Conservation (phyloP, 2,329 filamentous ascomycete species). For the Colletotrichum plurivorum region DNA sequence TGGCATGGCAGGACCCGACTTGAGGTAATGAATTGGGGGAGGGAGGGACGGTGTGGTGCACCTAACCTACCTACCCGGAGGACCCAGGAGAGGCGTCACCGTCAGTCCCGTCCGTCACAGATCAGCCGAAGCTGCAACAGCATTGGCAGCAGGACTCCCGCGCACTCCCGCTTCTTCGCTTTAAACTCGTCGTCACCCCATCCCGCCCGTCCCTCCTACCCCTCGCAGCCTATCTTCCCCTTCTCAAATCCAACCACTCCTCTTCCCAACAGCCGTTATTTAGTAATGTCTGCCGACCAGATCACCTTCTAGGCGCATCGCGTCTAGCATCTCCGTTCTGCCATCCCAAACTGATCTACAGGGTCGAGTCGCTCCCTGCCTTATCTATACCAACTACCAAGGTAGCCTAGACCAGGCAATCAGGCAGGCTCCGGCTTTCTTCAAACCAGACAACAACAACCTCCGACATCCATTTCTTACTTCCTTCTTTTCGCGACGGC, state of each 20-base stretch:
- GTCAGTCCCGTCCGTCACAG: conserved; percentile 32
- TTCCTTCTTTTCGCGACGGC: conserved; percentile 14
- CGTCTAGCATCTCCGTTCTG: conserved; percentile 40
- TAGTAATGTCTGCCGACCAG: conserved; percentile 41
- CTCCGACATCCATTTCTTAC: conserved; percentile 9
- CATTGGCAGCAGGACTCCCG: conserved; percentile 10
- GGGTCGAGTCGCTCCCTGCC: conserved; percentile 37
- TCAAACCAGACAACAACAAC: conserved; percentile 32
- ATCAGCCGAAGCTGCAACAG: conserved; percentile 37
- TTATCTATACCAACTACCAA: conserved; percentile 10
- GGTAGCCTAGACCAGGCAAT: neutral
- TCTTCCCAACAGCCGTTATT: conserved; percentile 20
- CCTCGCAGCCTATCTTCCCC: conserved; percentile 12
- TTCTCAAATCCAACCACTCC: conserved; percentile 15
- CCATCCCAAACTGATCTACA: conserved; percentile 36
- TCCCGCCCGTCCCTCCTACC: conserved; percentile 4
- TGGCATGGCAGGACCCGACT: neutral
- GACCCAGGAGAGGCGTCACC: conserved; percentile 34
- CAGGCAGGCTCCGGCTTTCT: conserved; percentile 31
- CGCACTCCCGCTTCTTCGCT: conserved; percentile 23
- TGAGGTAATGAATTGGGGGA: neutral
- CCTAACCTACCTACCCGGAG: neutral
- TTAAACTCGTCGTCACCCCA: conserved; percentile 39
- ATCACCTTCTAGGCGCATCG: conserved; percentile 41
- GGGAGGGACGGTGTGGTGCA: neutral